Evolutionary conservation across 371 early-diverging fungal species (phyloP).

Genomic region (Zancudomyces culisetae): DNA sequence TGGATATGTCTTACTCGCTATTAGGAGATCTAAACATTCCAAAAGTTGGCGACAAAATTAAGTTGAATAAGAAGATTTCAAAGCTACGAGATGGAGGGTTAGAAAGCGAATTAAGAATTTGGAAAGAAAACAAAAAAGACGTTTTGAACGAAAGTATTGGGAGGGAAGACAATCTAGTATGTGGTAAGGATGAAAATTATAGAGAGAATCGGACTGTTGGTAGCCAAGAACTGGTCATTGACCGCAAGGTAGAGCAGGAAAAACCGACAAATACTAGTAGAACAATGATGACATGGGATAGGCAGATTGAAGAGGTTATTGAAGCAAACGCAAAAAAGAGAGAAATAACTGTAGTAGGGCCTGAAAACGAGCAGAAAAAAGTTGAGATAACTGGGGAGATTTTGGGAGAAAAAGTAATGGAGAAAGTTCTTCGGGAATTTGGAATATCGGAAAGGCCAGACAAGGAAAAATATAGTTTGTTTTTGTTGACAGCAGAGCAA

Average conservation of each 20-base stretch:
- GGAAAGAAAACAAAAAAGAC: too few species aligned
- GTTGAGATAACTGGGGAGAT: slow-evolving; percentile 14
- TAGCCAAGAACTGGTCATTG: too few species aligned
- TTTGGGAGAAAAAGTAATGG: slow-evolving; percentile 15
- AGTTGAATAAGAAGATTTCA: slow-evolving; percentile 51
- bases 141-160: too few species aligned
- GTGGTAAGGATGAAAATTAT: too few species aligned
- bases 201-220: too few species aligned
- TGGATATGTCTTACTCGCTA: slow-evolving; percentile 59
- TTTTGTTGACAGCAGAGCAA: slow-evolving; percentile 20
- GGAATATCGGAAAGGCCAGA: slow-evolving; percentile 17
- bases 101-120: too few species aligned
- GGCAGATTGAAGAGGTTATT: too few species aligned
- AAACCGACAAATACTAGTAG: too few species aligned
- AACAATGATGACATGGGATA: background rate
- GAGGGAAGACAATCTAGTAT: too few species aligned
- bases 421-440: slow-evolving; percentile 19
- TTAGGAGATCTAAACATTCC: slow-evolving; percentile 65
- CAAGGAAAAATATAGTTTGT: slow-evolving; percentile 21
- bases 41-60: slow-evolving; percentile 67
- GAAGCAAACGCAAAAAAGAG: slow-evolving; percentile 8
- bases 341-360: slow-evolving; percentile 17
- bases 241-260: too few species aligned
- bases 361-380: slow-evolving; percentile 17
- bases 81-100: slow-evolving; percentile 40